Percentiles rank a stretch among this genome's conserved stretches.
phyloP scores from a whole-genome alignment of 2,329 filamentous ascomycete species.

The Coniochaeta ligniaria region DNA sequence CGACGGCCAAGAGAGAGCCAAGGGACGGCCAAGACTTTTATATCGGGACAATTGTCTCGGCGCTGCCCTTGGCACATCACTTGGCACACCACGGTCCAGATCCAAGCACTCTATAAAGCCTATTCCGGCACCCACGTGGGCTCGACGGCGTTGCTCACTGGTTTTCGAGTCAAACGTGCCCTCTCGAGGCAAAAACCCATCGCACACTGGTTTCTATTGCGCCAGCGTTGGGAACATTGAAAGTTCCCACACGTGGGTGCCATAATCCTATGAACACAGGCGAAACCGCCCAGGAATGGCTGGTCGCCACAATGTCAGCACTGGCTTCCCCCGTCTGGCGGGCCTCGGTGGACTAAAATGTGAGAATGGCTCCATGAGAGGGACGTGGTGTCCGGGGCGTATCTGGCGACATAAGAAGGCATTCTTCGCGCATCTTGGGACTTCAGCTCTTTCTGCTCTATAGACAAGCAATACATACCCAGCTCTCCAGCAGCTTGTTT shows the following conservation, averaged over 20 bases:
- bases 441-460: neutral
- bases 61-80: neutral
- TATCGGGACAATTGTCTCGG: neutral
- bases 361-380: neutral
- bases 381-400: neutral
- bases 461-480: conserved; percentile 1
- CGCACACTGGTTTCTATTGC: neutral
- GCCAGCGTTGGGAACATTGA: neutral
- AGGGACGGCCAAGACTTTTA: neutral
- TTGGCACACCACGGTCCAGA: neutral
- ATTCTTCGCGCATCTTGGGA: neutral
- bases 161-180: neutral
- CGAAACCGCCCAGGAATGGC: neutral
- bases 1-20: conserved; percentile 2
- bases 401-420: neutral
- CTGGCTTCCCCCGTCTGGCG: neutral
- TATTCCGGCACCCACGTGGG: conserved; percentile 1
- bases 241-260: neutral
- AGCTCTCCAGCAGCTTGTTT: neutral
- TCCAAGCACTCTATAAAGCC: neutral
- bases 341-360: neutral
- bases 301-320: conserved; percentile 1
- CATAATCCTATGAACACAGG: neutral
- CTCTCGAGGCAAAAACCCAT: neutral
- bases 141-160: neutral